Evolutionary conservation across 257 asterid genomes (phyloP).

Genomic region (Rehmannia glutinosa): DNA sequence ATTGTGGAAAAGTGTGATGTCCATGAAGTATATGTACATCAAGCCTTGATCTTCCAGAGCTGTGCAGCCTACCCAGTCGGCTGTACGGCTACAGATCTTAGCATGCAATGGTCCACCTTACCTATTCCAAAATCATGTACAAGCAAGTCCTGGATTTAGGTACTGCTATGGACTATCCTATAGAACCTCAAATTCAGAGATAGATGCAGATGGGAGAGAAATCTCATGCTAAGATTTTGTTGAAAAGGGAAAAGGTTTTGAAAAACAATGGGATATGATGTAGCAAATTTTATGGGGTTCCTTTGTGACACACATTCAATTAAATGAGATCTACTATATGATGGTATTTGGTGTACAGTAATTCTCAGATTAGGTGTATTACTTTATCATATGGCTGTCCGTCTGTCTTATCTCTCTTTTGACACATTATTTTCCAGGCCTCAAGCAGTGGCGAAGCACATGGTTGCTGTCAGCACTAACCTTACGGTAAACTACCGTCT

Average conservation of each 20-base stretch:
- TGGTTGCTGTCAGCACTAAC: slow-evolving; percentile 99
- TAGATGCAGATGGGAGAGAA: not conserved
- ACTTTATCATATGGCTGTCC: not conserved
- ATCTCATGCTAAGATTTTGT: not conserved
- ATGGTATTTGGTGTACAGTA: not conserved
- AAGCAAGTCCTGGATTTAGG: not conserved
- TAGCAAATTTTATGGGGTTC: not conserved
- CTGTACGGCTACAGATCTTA: too few relatives aligned
- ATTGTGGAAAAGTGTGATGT: not conserved
- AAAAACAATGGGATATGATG: not conserved
- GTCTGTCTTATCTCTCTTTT: slow-evolving; percentile 13
- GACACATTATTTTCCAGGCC: slow-evolving; percentile 46
- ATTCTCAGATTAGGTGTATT: not conserved
- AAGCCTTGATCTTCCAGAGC: not conserved
- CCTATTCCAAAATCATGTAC: not conserved
- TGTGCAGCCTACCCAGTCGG: not conserved
- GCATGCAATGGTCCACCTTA: too few relatives aligned
- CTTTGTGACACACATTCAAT: not conserved
- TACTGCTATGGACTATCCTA: too few relatives aligned
- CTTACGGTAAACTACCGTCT: slow-evolving; percentile 50
- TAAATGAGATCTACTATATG: slow-evolving; percentile 3
- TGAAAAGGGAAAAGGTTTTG: not conserved
- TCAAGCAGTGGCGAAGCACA: slow-evolving; percentile 96
- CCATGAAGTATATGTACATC: not conserved
- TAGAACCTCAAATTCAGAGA: too few relatives aligned